Percentiles rank a stretch among this genome's conserved stretches.
Conservation (phyloP, 805 yeast species). For the Hanseniaspora mollemarum region DNA sequence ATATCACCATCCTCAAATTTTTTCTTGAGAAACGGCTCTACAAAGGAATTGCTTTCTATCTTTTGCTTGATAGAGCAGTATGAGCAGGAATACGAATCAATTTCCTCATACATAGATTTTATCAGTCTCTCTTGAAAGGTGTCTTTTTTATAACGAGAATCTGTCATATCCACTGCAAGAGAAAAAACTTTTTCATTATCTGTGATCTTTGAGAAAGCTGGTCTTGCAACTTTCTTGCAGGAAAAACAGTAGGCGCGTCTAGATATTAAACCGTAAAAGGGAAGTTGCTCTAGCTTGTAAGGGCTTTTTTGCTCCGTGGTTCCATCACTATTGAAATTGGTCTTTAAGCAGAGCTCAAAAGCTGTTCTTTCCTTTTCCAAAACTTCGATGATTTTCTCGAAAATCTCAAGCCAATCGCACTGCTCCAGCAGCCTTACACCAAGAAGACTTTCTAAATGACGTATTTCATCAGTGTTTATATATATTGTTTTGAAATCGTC, state of each 20-base stretch:
- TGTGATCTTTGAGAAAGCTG: background rate
- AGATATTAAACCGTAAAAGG: background rate
- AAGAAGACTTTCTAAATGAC: background rate
- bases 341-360: background rate
- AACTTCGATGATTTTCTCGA: background rate
- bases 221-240: background rate
- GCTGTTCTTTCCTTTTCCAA: background rate
- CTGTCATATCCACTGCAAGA: background rate
- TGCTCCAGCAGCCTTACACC: background rate
- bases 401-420: conserved; percentile 11
- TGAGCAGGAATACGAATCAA: conserved; percentile 2
- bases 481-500: background rate
- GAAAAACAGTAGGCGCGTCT: background rate
- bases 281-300: background rate
- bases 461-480: background rate
- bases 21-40: background rate
- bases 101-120: conserved; percentile 2
- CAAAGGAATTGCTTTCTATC: background rate
- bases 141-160: background rate
- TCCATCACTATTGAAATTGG: too few species aligned
- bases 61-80: conserved; percentile 1
- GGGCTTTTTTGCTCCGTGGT: background rate
- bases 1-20: background rate
- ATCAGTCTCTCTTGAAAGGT: background rate
- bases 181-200: background rate